Evolutionary conservation across 768 basidiomycete species (phyloP), one percentile per base, ranked within the genome.

Genomic region (Wakefieldia striispora): DNA sequence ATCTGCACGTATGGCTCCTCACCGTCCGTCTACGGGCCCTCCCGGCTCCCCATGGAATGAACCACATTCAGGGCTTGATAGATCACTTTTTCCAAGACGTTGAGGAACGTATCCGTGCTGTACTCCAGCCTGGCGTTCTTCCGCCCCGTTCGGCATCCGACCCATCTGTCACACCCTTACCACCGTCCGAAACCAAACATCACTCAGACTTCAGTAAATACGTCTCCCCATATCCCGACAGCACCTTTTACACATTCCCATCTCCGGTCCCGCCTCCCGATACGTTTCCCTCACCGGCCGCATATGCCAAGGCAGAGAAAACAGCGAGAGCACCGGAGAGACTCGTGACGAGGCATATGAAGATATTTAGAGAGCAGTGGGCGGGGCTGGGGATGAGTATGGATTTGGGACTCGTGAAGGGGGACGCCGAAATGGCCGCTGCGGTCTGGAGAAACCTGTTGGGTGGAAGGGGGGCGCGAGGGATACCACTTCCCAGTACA

Each of bases 21-120:
- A 86, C 86, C 16, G 88, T 90, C 45, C 88, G 95, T 20, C 78
- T 97, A 10, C 91, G 95, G 19, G 83, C 89, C 0, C 81, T 97
- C 11, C 92, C 86, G 2, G 62, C 72, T 13, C 76, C 80, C 1
- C 76, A 87, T 45, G 89, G 88, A 20, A 71, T 72, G 56, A 65
- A 78, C 51, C 88, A 88, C 71, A 77, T 87, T 56, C 88, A 95
- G 69, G 88, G 77, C 7, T 75, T 97, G 51, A 78, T 97, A 54
- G 93, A 95, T 67, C 93, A 97, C 71, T 97, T 95, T 73, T 98
- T 97, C 75, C 73, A 92, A 56, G 91, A 97, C 65, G 80, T 91
- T 54, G 95, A 97, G 63, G 88, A 90, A 62, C 87, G 93, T 47
- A 83, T 97, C 41, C 86, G 94, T 17, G 72, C 79, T 6, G 85